These are phyloP conservation scores for Amanita molliuscula DNA, from an alignment of 768 basidiomycete genomes.

Conservation along the genomic window DNA sequence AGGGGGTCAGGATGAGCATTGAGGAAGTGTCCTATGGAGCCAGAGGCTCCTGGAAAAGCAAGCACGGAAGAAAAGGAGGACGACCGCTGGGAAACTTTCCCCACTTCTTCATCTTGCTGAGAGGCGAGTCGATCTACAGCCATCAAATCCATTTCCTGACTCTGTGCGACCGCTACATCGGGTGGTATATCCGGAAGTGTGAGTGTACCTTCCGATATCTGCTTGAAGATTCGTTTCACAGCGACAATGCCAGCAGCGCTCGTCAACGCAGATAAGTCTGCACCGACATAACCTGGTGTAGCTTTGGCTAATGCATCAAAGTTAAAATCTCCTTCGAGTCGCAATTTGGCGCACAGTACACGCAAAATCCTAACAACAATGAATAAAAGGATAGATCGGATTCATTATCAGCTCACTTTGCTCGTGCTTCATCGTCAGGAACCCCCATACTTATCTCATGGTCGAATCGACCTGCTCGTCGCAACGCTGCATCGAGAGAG, in stretches of 20 bases:
- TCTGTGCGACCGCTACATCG: constrained; percentile 7
- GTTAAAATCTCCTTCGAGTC: constrained; percentile 82
- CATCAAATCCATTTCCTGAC: constrained; percentile 32
- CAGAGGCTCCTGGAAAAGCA: constrained; percentile 22
- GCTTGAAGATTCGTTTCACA: constrained; percentile 90
- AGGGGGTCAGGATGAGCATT: constrained; percentile 78
- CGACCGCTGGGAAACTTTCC: constrained; percentile 6
- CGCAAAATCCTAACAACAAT: constrained; percentile 65
- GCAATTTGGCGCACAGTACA: constrained; percentile 76
- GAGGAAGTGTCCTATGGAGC: constrained; percentile 86
- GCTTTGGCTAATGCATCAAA: constrained; percentile 79
- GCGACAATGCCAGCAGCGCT: constrained; percentile 94
- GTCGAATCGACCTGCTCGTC: constrained; percentile 91
- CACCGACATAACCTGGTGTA: constrained; percentile 96
- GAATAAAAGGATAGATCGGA: background rate
- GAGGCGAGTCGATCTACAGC: constrained; percentile 22
- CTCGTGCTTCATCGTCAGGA: constrained; percentile 83
- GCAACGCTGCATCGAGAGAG: constrained; percentile 85
- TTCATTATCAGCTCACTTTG: constrained; percentile 49
- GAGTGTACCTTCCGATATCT: constrained; percentile 57
- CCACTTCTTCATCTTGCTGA: constrained; percentile 7
- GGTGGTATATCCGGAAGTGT: constrained; percentile 35
- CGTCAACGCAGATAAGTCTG: constrained; percentile 83
- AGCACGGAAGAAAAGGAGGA: constrained; percentile 12
- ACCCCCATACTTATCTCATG: constrained; percentile 98